phyloP scores from a whole-genome alignment of 257 asterid species.

The Cruciata laevipes region DNA sequence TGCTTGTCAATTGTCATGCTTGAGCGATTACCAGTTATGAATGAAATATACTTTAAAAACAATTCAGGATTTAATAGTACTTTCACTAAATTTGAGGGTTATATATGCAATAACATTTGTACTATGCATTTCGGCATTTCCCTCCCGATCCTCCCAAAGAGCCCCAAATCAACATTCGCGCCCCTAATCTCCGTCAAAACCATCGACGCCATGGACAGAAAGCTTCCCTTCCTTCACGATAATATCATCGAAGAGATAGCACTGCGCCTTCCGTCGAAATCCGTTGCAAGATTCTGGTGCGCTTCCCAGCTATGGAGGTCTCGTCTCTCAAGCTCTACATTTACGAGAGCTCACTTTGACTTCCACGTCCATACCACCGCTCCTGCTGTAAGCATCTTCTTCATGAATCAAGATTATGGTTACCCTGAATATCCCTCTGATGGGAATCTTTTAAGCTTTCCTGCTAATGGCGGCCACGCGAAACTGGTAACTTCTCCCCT shows the following conservation, averaged over 20 bases:
- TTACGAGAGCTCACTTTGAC: conserved; percentile 12
- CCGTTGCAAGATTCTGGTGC: background rate
- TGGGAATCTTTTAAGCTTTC: conserved; percentile 10
- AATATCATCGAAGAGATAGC: background rate
- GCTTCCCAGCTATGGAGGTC: background rate
- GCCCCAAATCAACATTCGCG: too few species aligned
- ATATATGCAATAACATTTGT: too few species aligned
- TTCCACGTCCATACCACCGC: background rate
- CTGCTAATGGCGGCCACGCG: background rate
- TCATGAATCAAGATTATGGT: background rate
- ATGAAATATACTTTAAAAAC: too few species aligned
- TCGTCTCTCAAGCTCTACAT: background rate
- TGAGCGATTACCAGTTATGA: too few species aligned
- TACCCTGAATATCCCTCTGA: background rate
- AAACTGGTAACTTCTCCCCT: background rate
- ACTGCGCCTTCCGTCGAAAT: background rate
- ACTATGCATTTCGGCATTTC: too few species aligned
- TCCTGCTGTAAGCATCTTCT: conserved; percentile 18
- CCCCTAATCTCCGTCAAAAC: background rate
- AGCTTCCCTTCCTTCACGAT: background rate
- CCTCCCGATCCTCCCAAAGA: too few species aligned
- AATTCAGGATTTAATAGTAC: too few species aligned
- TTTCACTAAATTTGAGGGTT: too few species aligned
- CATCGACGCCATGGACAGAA: background rate
- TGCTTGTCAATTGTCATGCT: too few species aligned